Conservation (phyloP, 257 asterid genomes). For the Sherardia arvensis region DNA sequence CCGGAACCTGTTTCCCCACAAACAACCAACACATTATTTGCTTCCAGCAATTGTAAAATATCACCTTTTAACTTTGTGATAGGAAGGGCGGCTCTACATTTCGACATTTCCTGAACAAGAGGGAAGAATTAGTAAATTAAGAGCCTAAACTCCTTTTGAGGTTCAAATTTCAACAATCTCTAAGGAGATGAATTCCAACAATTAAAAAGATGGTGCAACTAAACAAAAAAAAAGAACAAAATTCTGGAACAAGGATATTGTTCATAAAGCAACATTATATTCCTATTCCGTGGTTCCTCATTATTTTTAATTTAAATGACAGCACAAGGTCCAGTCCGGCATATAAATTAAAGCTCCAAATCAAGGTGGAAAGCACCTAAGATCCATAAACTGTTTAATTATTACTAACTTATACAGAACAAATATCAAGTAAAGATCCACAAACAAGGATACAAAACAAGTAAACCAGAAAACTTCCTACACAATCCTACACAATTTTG, state of each 20-base stretch:
- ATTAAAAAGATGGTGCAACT: not conserved
- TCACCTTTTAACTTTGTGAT: slow-evolving; percentile 69
- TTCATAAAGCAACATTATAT: not conserved
- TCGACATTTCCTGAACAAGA: slow-evolving; percentile 62
- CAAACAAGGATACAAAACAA: not conserved
- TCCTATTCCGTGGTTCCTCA: not conserved
- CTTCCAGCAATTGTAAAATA: slow-evolving; percentile 55
- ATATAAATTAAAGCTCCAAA: not conserved
- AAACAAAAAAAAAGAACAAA: not conserved
- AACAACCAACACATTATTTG: slow-evolving; percentile 71
- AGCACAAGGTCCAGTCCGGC: not conserved
- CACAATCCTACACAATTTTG: not conserved
- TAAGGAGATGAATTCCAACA: not conserved
- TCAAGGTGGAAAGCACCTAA: not conserved
- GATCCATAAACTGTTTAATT: not conserved
- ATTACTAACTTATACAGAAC: not conserved
- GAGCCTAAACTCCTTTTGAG: not conserved
- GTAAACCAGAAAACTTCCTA: not conserved
- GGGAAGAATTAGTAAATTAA: slow-evolving; percentile 1
- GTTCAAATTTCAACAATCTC: not conserved
- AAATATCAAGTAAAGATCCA: too few species aligned
- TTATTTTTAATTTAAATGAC: not conserved
- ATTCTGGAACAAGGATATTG: not conserved
- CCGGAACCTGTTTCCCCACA: slow-evolving; percentile 99
- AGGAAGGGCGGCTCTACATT: slow-evolving; percentile 75